Evolutionary conservation across 164 flowering plant genomes (phyloP).

Genomic region (Saururus chinensis): DNA sequence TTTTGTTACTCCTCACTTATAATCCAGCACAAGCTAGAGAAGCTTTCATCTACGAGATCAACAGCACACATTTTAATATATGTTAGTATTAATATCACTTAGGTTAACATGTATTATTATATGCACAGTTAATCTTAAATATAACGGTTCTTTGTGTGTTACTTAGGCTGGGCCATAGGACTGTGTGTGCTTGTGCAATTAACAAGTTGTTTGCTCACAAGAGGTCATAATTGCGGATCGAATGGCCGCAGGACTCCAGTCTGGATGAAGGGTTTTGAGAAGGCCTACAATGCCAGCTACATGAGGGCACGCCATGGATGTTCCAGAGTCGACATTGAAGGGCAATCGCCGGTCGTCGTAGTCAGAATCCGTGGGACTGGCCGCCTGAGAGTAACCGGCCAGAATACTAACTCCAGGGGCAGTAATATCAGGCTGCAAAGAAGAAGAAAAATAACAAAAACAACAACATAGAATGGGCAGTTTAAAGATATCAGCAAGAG

Average conservation of each 20-base stretch:
- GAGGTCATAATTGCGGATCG: conserved; percentile 74
- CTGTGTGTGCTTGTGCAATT: too few species aligned
- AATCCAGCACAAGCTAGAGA: too few species aligned
- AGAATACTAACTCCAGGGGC: conserved; percentile 71
- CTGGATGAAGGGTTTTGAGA: conserved; percentile 53
- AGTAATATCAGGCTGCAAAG: conserved; percentile 63
- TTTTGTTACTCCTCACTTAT: too few species aligned
- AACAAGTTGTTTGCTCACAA: conserved; percentile 16
- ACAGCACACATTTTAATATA: too few species aligned
- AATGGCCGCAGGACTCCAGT: conserved; percentile 76
- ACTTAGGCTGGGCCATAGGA: too few species aligned
- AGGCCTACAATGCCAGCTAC: conserved; percentile 67
- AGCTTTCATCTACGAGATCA: too few species aligned
- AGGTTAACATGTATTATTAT: too few species aligned
- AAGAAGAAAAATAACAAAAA: not conserved
- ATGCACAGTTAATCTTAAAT: too few species aligned
- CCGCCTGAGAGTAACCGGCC: conserved; percentile 57
- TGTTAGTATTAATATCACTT: too few species aligned
- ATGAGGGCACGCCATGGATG: conserved; percentile 92
- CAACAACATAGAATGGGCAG: not conserved
- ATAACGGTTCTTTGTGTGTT: too few species aligned
- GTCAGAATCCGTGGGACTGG: conserved; percentile 34
- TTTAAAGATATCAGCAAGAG: too few species aligned
- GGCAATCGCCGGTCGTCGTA: conserved; percentile 33
- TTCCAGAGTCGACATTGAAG: conserved; percentile 52